These are phyloP conservation scores for Fusarium subglutinans DNA, from an alignment of 2,329 filamentous ascomycete genomes.

Conservation along the genomic window DNA sequence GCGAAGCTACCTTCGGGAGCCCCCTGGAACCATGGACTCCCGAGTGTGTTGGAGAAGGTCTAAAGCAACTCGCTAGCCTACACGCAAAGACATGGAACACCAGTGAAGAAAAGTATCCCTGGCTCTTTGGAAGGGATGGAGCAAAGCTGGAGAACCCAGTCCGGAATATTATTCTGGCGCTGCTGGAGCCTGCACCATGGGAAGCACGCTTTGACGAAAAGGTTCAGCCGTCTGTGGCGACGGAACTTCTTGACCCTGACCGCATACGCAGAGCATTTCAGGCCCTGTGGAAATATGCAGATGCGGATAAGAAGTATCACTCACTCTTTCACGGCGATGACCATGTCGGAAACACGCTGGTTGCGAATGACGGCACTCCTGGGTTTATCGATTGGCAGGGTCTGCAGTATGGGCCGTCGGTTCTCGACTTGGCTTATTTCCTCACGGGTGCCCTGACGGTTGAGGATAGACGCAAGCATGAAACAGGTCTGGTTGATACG, in stretches of 20 bases:
- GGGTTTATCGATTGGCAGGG: not conserved
- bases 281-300: not conserved
- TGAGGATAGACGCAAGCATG: not conserved
- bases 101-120: not conserved
- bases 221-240: not conserved
- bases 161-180: not conserved
- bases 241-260: not conserved
- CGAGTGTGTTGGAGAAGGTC: not conserved
- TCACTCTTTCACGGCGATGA: not conserved
- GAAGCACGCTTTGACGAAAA: not conserved
- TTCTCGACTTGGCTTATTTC: not conserved
- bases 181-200: not conserved
- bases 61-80: not conserved
- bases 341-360: not conserved
- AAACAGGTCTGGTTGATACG: not conserved
- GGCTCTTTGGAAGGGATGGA: not conserved
- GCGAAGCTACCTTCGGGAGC: not conserved
- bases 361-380: not conserved
- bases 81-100: not conserved
- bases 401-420: not conserved
- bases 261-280: not conserved
- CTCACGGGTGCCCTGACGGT: not conserved
- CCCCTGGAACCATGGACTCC: not conserved
- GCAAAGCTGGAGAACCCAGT: not conserved
- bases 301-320: not conserved